These are phyloP conservation scores for Cairneyella variabilis DNA, from an alignment of 495 filamentous ascomycete species.

Conservation along the genomic window DNA sequence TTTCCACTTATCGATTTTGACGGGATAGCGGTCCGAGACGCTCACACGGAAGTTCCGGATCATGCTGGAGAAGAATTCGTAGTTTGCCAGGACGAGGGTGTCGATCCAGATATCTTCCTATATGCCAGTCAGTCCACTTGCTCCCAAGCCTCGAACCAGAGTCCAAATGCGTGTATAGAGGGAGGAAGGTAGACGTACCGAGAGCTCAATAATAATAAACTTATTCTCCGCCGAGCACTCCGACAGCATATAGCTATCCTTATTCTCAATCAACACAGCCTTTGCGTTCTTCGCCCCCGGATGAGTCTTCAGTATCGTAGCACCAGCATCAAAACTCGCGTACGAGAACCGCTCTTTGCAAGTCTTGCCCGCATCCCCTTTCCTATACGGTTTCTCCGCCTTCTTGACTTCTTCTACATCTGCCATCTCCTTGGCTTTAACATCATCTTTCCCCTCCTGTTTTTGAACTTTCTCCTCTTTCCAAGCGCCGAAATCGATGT, in stretches of 20 bases:
- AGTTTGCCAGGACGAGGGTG: conserved; percentile 93
- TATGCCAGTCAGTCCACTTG: conserved; percentile 33
- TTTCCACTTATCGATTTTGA: conserved; percentile 89
- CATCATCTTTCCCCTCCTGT: conserved; percentile 29
- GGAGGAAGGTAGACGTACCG: conserved; percentile 23
- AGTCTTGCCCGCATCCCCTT: conserved; percentile 91
- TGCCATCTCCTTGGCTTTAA: conserved; percentile 29
- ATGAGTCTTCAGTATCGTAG: conserved; percentile 89
- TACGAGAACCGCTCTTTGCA: conserved; percentile 96
- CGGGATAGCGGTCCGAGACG: conserved; percentile 89
- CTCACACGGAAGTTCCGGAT: conserved; percentile 85
- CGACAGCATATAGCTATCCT: conserved; percentile 97
- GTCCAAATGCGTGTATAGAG: too few relatives aligned
- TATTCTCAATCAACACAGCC: conserved; percentile 88
- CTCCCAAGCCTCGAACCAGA: too few relatives aligned
- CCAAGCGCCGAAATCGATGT: conserved; percentile 74
- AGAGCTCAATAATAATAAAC: conserved; percentile 83
- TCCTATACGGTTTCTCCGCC: conserved; percentile 53
- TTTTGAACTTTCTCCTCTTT: conserved; percentile 39
- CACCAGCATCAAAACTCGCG: conserved; percentile 94
- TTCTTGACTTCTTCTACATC: conserved; percentile 36
- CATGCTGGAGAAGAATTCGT: conserved; percentile 98
- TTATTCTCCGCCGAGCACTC: conserved; percentile 85
- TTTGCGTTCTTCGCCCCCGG: conserved; percentile 76
- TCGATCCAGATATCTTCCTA: conserved; percentile 89